A percentile compares a stretch with the other conserved stretches of the same genome.
Conservation (phyloP, 805 yeast genomes). For the Metschnikowia sp. region DNA sequence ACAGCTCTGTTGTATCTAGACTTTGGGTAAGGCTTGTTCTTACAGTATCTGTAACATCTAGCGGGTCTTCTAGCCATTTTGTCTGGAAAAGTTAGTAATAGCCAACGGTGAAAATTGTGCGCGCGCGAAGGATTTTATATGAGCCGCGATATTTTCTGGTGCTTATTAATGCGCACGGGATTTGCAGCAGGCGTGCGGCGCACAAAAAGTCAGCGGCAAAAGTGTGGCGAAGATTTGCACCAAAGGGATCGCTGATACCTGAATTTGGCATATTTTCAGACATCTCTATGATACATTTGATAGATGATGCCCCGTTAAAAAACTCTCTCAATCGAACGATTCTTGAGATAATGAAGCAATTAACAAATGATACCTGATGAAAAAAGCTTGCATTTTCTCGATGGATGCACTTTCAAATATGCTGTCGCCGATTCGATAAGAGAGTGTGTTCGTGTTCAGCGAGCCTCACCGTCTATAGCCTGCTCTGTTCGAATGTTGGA, state of each 20-base stretch:
- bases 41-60: constrained; percentile 99
- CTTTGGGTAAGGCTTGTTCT: constrained; percentile 99
- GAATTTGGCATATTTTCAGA: background rate
- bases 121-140: constrained; percentile 2
- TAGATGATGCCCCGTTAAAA: too few relatives aligned
- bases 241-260: too few relatives aligned
- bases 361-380: background rate
- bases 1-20: constrained; percentile 99
- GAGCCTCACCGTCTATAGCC: too few relatives aligned
- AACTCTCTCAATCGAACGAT: background rate
- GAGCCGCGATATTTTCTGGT: background rate
- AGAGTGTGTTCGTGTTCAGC: too few relatives aligned
- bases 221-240: background rate
- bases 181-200: background rate
- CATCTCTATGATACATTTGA: too few relatives aligned
- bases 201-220: background rate
- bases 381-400: too few relatives aligned
- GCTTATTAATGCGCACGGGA: constrained; percentile 6
- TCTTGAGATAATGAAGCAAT: background rate
- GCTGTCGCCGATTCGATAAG: too few relatives aligned
- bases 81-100: constrained; percentile 35
- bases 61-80: constrained; percentile 99
- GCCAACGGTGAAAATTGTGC: background rate
- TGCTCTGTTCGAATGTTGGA: too few relatives aligned
- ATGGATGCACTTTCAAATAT: too few relatives aligned